Evolutionary conservation across 306 rosid genomes (phyloP), one percentile per base, ranked within the genome.

Genomic region (Vigna mungo): DNA sequence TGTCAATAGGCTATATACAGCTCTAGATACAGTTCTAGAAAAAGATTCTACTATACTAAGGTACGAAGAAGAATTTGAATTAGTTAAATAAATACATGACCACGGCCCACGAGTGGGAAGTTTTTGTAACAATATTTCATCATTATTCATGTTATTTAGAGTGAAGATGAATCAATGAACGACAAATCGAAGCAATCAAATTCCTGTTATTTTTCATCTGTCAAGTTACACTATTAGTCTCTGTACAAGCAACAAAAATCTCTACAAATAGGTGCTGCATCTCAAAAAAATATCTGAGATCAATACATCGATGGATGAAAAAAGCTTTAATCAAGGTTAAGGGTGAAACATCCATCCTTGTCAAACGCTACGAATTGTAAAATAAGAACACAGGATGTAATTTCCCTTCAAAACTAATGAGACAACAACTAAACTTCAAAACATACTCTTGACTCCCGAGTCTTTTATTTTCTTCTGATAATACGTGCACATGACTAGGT

Each of bases 41-140:
- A 25, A 25, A 25, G 3, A 25, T 25, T 25, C 27, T 25, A 25
- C 3, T 25, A 25, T 25, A 25, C 27, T 25, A 3, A 25, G 27
- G 27, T 25, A 25, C 27, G 27, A 25, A 25, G 27, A 25, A 25
- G 27, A 25, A 25, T 25, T 25, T 25, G 3, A 0, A 25, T 25
- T 25, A 25, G 27, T 25, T 25, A 25, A 25, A 23, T 23, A 23
- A 23, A 25, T 25, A 25, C 27, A 25, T 25, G 27, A 25, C 27
- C 27, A 25, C 27, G 27, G 27, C 27, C 27, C 25, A 53, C 5
- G 20, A 14, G 39, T 30, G 18, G 54, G 44, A 56, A 15, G 32
- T 74, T 59, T 60, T 74, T 17, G 59, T 74, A 8, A 3, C 56
- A 56, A 9, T 15, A 74, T 16, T 51, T 71, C 43, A 54, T 73